Percentiles rank a stretch among this genome's conserved stretches.
phyloP scores from a whole-genome alignment of 129 eudicot species.

The Scalesia atractyloides region DNA sequence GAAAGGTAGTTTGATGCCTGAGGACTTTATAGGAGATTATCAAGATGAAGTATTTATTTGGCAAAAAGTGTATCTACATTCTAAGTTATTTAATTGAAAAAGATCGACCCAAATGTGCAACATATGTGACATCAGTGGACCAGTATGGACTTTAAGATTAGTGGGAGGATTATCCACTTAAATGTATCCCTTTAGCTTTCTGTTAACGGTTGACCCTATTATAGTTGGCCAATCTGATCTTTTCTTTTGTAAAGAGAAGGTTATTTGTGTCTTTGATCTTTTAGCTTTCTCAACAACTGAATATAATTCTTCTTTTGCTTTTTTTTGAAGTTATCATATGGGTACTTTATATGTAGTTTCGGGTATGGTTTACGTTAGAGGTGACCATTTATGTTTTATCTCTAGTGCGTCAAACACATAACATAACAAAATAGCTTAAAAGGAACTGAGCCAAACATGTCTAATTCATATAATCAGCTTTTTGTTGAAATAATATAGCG shows the following conservation, averaged over 20 bases:
- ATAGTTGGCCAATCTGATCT: conserved; percentile 21
- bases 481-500: neutral
- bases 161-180: conserved; percentile 39
- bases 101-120: conserved; percentile 23
- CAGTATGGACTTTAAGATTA: conserved; percentile 20
- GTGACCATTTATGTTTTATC: conserved; percentile 4
- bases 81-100: conserved; percentile 19
- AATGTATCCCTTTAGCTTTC: conserved; percentile 29
- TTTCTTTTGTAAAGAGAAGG: conserved; percentile 13
- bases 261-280: conserved; percentile 16
- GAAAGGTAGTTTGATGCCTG: conserved; percentile 25
- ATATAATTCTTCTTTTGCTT: conserved; percentile 6
- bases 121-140: conserved; percentile 33
- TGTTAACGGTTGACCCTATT: conserved; percentile 22
- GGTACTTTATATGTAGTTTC: conserved; percentile 3
- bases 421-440: neutral
- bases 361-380: neutral
- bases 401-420: conserved; percentile 13
- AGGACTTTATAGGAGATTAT: conserved; percentile 32
- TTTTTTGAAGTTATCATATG: conserved; percentile 22
- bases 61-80: conserved; percentile 21
- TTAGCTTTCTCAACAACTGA: conserved; percentile 26
- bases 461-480: neutral
- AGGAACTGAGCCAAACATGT: neutral
- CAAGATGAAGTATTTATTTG: conserved; percentile 21